A percentile compares a stretch with the other conserved stretches of the same genome.
Conservation (phyloP, 2,329 filamentous ascomycete species). For the Aspergillus proliferans region DNA sequence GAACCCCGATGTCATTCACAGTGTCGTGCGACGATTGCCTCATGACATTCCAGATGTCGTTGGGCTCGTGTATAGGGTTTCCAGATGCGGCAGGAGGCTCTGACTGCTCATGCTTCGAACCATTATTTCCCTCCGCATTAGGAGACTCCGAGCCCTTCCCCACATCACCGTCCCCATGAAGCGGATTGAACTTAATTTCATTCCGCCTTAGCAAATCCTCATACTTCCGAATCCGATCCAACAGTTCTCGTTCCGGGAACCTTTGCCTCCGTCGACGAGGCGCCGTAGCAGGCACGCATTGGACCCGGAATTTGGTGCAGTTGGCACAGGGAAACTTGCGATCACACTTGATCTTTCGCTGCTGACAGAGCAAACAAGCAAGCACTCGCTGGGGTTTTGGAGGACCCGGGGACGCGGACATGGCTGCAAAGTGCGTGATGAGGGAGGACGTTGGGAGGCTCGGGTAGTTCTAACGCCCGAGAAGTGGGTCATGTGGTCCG, state of each 20-base stretch:
- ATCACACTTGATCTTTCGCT: conserved; percentile 69
- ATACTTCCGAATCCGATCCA: conserved; percentile 64
- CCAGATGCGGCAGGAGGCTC: too few relatives aligned
- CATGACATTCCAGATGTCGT: conserved; percentile 43
- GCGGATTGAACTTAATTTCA: conserved; percentile 62
- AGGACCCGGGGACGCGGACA: background rate
- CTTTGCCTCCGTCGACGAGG: conserved; percentile 50
- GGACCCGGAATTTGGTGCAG: conserved; percentile 56
- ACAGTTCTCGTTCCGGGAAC: conserved; percentile 63
- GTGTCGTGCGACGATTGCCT: conserved; percentile 35
- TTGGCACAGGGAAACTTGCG: conserved; percentile 66
- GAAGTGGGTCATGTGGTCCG: too few relatives aligned
- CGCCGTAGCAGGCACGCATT: conserved; percentile 51
- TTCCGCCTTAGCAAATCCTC: conserved; percentile 61
- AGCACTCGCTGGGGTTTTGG: conserved; percentile 10
- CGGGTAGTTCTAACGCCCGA: too few relatives aligned
- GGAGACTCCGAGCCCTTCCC: background rate
- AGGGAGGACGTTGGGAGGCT: too few relatives aligned
- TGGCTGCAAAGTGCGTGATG: background rate
- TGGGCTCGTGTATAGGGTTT: conserved; percentile 7
- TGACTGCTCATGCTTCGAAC: background rate
- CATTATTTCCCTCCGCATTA: background rate
- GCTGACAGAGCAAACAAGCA: conserved; percentile 66
- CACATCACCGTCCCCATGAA: conserved; percentile 37
- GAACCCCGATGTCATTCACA: conserved; percentile 33